phyloP scores from a whole-genome alignment of 2,329 filamentous ascomycete species.

The Sporothrix luriei region DNA sequence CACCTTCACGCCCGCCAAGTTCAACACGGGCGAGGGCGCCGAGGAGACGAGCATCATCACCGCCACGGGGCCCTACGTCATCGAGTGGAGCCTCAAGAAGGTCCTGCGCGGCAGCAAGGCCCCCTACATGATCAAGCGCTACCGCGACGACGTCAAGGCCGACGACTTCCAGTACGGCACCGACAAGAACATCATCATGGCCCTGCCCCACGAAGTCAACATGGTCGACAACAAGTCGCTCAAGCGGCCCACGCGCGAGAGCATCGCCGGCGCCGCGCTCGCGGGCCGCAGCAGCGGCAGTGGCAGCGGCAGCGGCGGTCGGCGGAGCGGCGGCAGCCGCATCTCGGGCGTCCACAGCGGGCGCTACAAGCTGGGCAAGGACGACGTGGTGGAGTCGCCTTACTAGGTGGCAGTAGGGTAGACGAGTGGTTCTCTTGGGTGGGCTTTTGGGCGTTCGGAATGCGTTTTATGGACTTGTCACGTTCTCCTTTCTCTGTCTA shows the following conservation, averaged over 20 bases:
- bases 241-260: constrained; percentile 87
- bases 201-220: constrained; percentile 94
- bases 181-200: constrained; percentile 97
- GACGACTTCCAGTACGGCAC: constrained; percentile 98
- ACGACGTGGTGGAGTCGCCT: constrained; percentile 78
- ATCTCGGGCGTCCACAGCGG: constrained; percentile 59
- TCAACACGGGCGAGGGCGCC: constrained; percentile 68
- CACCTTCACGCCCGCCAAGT: constrained; percentile 57
- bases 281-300: constrained; percentile 40
- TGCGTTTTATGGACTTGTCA: neutral
- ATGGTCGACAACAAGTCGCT: constrained; percentile 89
- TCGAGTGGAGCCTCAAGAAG: constrained; percentile 95
- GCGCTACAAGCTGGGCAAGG: constrained; percentile 72
- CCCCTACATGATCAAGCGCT: constrained; percentile 95
- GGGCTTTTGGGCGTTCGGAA: constrained; percentile 14
- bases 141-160: constrained; percentile 91
- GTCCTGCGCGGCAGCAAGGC: constrained; percentile 78
- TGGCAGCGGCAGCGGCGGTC: constrained; percentile 38
- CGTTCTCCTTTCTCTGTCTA: neutral
- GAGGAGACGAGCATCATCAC: constrained; percentile 95
- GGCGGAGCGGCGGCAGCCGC: constrained; percentile 54
- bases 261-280: constrained; percentile 66
- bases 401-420: constrained; percentile 46
- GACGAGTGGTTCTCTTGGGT: neutral
- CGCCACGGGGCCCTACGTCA: constrained; percentile 92